Evolutionary conservation across 2,329 filamentous ascomycete genomes (phyloP).

Genomic region (Diaporthe nobilis): DNA sequence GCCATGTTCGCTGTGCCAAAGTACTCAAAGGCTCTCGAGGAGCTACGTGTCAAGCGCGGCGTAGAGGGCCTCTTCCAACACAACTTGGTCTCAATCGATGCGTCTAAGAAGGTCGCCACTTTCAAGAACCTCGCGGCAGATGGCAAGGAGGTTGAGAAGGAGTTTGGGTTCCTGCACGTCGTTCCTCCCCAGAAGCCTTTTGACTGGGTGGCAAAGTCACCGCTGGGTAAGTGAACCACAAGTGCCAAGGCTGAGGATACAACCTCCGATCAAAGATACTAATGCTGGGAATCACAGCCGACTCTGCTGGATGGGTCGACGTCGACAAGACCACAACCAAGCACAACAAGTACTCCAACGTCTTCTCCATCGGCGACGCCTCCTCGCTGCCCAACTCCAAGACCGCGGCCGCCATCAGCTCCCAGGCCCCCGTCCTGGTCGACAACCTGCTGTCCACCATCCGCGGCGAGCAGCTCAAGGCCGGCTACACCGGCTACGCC

Average conservation of each 20-base stretch:
- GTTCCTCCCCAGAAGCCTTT: slow-evolving; percentile 49
- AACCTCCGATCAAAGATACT: too few species aligned
- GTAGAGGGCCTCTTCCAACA: slow-evolving; percentile 57
- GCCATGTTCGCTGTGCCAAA: slow-evolving; percentile 58
- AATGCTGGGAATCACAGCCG: slow-evolving; percentile 14
- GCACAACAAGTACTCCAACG: slow-evolving; percentile 53
- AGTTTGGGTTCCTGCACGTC: slow-evolving; percentile 55
- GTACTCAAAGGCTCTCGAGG: slow-evolving; percentile 53
- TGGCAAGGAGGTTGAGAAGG: slow-evolving; percentile 50
- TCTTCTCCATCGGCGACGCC: slow-evolving; percentile 57
- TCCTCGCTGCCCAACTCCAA: slow-evolving; percentile 58
- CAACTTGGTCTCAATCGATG: slow-evolving; percentile 53
- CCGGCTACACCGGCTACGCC: slow-evolving; percentile 60
- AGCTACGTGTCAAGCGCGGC: slow-evolving; percentile 51
- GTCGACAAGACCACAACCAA: slow-evolving; percentile 45
- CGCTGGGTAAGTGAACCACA: slow-evolving; percentile 47
- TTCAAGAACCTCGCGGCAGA: slow-evolving; percentile 52
- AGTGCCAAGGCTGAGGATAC: too few species aligned
- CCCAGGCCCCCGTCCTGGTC: slow-evolving; percentile 60
- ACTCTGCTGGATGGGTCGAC: slow-evolving; percentile 45
- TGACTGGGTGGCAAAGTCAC: slow-evolving; percentile 45
- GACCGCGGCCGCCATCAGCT: slow-evolving; percentile 61
- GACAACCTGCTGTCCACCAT: slow-evolving; percentile 55
- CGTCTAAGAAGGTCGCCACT: slow-evolving; percentile 50
- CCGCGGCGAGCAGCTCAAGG: slow-evolving; percentile 51